These are phyloP conservation scores for Claviceps pusilla DNA, from an alignment of 2,329 filamentous ascomycete species.

Conservation along the genomic window DNA sequence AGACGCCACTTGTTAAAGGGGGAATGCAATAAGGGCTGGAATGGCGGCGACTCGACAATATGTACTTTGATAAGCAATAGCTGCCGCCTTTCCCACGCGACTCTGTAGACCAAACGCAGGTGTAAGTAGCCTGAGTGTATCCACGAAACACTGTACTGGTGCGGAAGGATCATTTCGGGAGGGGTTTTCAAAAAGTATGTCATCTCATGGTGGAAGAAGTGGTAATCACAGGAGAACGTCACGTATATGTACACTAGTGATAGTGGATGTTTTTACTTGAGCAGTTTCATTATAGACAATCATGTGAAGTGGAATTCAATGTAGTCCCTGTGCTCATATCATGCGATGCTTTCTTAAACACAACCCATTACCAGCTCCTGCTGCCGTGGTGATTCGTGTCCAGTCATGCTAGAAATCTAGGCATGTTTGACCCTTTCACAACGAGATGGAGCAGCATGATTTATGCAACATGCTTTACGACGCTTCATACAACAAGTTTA, in stretches of 20 bases:
- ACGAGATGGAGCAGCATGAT: no score
- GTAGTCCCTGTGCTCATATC: conserved; percentile 22
- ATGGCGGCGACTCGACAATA: conserved; percentile 22
- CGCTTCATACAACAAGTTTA: no score
- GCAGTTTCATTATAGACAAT: conserved; percentile 33
- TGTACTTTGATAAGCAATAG: conserved; percentile 17
- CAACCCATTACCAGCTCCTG: no score
- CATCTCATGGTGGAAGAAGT: not conserved
- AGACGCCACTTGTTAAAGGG: conserved; percentile 42
- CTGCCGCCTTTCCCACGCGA: conserved; percentile 10
- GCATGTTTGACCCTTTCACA: no score
- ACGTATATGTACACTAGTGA: conserved; percentile 37
- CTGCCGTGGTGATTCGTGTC: no score
- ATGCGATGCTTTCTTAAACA: conserved; percentile 2
- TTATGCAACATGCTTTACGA: no score
- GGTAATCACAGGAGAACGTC: conserved; percentile 4
- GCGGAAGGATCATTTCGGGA: conserved; percentile 4
- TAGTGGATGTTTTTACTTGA: conserved; percentile 26
- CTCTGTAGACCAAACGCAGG: conserved; percentile 11
- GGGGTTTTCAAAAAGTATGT: not conserved
- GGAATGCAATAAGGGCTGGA: conserved; percentile 6
- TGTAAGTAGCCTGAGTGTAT: conserved; percentile 11
- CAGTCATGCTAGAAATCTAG: no score
- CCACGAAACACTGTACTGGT: not conserved
- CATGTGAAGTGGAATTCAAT: conserved; percentile 27